Evolutionary conservation across 2,329 filamentous ascomycete genomes (phyloP).

Genomic region (Amauroascus verrucosus): DNA sequence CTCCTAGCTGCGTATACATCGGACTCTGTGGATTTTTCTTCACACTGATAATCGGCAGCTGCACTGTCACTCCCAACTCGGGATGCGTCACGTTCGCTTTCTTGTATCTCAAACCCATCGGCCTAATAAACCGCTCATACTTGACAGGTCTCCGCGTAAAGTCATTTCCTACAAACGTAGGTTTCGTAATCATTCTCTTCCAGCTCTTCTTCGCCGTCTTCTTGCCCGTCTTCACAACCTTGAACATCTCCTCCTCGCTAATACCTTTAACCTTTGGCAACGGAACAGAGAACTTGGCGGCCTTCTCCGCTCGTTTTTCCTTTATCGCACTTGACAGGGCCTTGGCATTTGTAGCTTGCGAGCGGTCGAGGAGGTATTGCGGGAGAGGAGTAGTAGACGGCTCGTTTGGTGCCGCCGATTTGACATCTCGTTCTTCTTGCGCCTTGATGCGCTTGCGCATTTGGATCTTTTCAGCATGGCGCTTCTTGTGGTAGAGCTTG

Average conservation of each 20-base stretch:
- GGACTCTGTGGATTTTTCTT: constrained; percentile 85
- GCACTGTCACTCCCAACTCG: constrained; percentile 75
- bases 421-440: constrained; percentile 93
- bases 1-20: constrained; percentile 84
- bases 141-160: constrained; percentile 84
- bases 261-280: constrained; percentile 91
- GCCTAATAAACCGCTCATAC: constrained; percentile 59
- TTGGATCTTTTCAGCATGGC: constrained; percentile 96
- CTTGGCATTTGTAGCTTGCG: constrained; percentile 57
- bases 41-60: constrained; percentile 66
- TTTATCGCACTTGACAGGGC: constrained; percentile 79
- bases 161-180: constrained; percentile 81
- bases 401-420: constrained; percentile 67
- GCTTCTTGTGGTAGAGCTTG: constrained; percentile 87
- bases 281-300: constrained; percentile 83
- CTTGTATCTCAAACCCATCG: constrained; percentile 70
- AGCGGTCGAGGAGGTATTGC: constrained; percentile 86
- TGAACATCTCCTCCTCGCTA: constrained; percentile 95
- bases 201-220: constrained; percentile 76
- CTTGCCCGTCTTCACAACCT: constrained; percentile 90
- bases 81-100: constrained; percentile 67
- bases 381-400: constrained; percentile 74
- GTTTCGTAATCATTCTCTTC: constrained; percentile 61
- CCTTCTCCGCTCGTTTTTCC: constrained; percentile 89
- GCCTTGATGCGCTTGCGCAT: constrained; percentile 91